Evolutionary conservation across 2,329 filamentous ascomycete species (phyloP).

Genomic region (Phaeosphaeriaceae sp.): DNA sequence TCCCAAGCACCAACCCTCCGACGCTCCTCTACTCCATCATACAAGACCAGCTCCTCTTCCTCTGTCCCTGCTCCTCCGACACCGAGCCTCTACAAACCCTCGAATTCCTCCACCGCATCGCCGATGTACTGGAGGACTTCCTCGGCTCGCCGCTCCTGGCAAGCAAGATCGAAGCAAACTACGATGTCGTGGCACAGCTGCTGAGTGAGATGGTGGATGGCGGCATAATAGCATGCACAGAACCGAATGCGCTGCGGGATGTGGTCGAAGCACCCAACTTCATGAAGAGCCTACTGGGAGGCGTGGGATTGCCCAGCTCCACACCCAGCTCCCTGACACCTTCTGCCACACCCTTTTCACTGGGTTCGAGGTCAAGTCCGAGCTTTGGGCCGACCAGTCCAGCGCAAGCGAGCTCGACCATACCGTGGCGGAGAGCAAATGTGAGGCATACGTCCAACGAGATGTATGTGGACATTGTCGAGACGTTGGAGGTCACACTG

Average conservation of each 20-base stretch:
- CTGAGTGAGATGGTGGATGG: constrained; percentile 96
- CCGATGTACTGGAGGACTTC: constrained; percentile 94
- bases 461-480: constrained; percentile 93
- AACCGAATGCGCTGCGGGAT: constrained; percentile 90
- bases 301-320: constrained; percentile 76
- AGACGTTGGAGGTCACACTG: constrained; percentile 85
- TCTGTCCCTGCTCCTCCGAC: constrained; percentile 85
- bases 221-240: constrained; percentile 86
- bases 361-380: constrained; percentile 34
- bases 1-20: constrained; percentile 81
- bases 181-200: constrained; percentile 92
- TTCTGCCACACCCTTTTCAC: constrained; percentile 38
- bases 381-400: constrained; percentile 29
- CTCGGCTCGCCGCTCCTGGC: constrained; percentile 86
- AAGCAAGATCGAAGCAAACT: constrained; percentile 85
- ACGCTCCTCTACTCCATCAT: constrained; percentile 86
- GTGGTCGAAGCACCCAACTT: constrained; percentile 90
- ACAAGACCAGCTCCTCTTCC: constrained; percentile 87
- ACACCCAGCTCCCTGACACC: constrained; percentile 42
- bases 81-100: constrained; percentile 88
- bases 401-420: constrained; percentile 55
- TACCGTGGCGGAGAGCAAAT: constrained; percentile 91
- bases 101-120: constrained; percentile 91
- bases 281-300: constrained; percentile 86
- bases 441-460: constrained; percentile 97